Conservation (phyloP, 2,329 filamentous ascomycete genomes). For the Cladosporium sp. region DNA sequence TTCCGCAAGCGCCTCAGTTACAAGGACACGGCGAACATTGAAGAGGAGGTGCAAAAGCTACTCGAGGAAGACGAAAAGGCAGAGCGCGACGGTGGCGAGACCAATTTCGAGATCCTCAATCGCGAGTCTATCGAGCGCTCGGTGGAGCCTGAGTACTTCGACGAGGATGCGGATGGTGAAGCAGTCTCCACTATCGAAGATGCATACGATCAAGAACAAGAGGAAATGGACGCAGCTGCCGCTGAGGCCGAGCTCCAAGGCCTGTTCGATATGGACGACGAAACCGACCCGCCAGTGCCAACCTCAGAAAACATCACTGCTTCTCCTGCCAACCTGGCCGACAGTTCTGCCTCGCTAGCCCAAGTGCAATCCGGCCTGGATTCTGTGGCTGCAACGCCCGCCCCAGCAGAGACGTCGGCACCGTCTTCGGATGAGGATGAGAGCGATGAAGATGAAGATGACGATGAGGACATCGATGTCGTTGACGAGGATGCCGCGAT, state of each 20-base stretch:
- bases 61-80: constrained; percentile 64
- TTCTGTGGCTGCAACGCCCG: constrained; percentile 27
- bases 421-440: constrained; percentile 36
- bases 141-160: constrained; percentile 37
- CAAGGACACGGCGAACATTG: constrained; percentile 81
- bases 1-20: constrained; percentile 82
- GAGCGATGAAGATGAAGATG: constrained; percentile 48
- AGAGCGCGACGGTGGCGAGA: constrained; percentile 55
- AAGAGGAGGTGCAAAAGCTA: constrained; percentile 73
- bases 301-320: constrained; percentile 29
- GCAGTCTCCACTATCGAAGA: constrained; percentile 33
- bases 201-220: constrained; percentile 46
- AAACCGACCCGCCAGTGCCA: constrained; percentile 17
- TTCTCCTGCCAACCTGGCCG: constrained; percentile 31
- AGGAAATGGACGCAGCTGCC: constrained; percentile 35
- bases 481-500: constrained; percentile 55
- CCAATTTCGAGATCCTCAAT: constrained; percentile 33
- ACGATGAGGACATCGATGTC: constrained; percentile 45
- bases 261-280: constrained; percentile 41
- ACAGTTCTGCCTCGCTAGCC: constrained; percentile 29
- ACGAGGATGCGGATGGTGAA: constrained; percentile 35
- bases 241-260: constrained; percentile 36
- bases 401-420: constrained; percentile 30
- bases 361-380: constrained; percentile 25
- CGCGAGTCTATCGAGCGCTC: constrained; percentile 47